phyloP scores from a whole-genome alignment of 208 protist genomes.

The Wallacemonas sp. region DNA sequence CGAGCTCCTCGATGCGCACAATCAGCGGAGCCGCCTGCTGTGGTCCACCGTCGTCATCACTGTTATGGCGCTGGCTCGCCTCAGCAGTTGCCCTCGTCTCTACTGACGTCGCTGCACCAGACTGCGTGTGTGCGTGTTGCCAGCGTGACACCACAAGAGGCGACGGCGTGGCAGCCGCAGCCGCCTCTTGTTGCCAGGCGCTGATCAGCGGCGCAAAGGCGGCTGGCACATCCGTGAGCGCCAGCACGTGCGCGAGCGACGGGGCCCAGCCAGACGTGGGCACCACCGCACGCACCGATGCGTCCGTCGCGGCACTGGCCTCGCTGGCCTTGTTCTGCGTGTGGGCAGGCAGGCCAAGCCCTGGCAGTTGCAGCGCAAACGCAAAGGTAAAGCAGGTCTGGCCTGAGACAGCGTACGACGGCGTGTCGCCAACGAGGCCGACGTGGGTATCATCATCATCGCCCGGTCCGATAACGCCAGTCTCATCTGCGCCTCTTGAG shows the following conservation, averaged over 20 bases:
- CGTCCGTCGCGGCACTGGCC: too few relatives aligned
- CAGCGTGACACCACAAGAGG: neutral
- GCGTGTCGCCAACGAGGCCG: too few relatives aligned
- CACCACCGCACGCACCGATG: too few relatives aligned
- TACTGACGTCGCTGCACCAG: neutral
- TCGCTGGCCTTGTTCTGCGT: too few relatives aligned
- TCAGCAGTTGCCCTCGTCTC: too few relatives aligned
- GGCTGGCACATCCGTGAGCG: constrained; percentile 2
- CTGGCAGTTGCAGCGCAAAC: neutral
- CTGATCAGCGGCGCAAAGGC: neutral
- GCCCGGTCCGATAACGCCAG: too few relatives aligned
- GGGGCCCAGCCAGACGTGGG: too few relatives aligned
- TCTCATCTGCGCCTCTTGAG: too few relatives aligned
- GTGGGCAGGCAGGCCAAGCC: neutral
- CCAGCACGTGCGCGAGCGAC: constrained; percentile 4
- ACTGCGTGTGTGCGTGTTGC: neutral
- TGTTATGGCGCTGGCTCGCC: too few relatives aligned
- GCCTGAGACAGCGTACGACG: neutral
- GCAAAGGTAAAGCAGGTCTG: constrained; percentile 13
- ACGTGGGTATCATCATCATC: too few relatives aligned
- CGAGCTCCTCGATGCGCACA: constrained; percentile 22
- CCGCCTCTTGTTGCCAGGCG: neutral
- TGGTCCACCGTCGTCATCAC: too few relatives aligned
- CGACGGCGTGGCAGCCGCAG: neutral
- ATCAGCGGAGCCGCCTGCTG: neutral